A percentile compares a stretch with the other conserved stretches of the same genome.
Conservation (phyloP, 345 rosid genomes). For the Boechera stricta region DNA sequence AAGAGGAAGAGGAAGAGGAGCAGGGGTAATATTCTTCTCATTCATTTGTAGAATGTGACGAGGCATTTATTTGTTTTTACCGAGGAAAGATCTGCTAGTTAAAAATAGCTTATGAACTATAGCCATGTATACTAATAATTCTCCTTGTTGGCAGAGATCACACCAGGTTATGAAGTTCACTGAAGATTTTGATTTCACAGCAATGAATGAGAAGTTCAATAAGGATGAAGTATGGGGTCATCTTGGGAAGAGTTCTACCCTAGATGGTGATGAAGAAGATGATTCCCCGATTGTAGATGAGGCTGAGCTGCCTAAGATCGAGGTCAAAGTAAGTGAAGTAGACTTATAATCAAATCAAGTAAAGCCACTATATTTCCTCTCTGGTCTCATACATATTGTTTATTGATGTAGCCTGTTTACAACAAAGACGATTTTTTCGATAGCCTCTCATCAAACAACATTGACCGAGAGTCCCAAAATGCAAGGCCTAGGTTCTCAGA, state of each 20-base stretch:
- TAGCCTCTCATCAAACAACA: constrained; percentile 67
- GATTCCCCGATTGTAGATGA: constrained; percentile 58
- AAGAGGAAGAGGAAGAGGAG: constrained; percentile 94
- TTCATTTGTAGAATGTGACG: constrained; percentile 17
- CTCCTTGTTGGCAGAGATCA: constrained; percentile 48
- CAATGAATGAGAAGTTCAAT: constrained; percentile 96
- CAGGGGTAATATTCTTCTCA: constrained; percentile 62
- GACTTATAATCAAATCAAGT: constrained; percentile 1
- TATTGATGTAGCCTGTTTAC: constrained; percentile 67
- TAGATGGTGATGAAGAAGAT: constrained; percentile 60
- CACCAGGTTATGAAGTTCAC: constrained; percentile 69
- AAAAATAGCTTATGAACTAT: background rate
- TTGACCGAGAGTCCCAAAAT: constrained; percentile 56
- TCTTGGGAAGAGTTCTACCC: constrained; percentile 75
- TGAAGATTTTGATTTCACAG: constrained; percentile 89
- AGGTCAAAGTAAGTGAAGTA: constrained; percentile 52
- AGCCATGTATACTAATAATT: constrained; percentile 17
- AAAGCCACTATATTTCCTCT: background rate
- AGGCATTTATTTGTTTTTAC: background rate
- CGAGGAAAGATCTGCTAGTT: background rate
- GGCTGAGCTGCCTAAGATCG: constrained; percentile 55
- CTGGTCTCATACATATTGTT: constrained; percentile 14
- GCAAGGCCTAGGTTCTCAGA: constrained; percentile 85
- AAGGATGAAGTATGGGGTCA: constrained; percentile 98
- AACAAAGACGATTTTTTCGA: constrained; percentile 96